Evolutionary conservation across 176 grass and related monocot genomes (phyloP), one percentile per base, ranked within the genome.

Genomic region (Urochloa ruziziensis): DNA sequence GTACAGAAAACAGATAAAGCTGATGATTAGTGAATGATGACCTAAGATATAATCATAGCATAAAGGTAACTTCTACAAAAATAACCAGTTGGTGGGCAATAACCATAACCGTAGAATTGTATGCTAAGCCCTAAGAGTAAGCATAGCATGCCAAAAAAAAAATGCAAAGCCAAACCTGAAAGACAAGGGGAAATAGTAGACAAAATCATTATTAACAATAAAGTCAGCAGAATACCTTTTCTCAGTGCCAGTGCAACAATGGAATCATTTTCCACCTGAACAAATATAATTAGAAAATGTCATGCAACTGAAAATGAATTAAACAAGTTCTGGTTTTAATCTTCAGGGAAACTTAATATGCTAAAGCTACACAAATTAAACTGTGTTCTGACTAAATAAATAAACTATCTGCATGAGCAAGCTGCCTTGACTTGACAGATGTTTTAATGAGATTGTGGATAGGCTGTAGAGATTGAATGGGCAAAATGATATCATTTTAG

Each of bases 181-280:
- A 60, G 35, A 29, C 4, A 46, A 19, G 4, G 2, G 43, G 49
- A 1, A 52, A 79, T n/a, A 35, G 44, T n/a, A 79, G 18, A 68
- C 12, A 62, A 42, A 54, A 4, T 15, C 16, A 14, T 72, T 71
- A 73, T 12, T 44, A 34, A 48, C 60, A 62, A 21, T 33, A 34
- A 34, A 36, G 29, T 73, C 4, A 69, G 64, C 33, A 62, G 34
- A 11, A 46, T 68, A 94, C 92, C 92, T 94, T 91, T 91, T 78
- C 86, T 89, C 24, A 94, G 70, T 13, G 92, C 71, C 75, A 94
- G 73, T 62, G 83, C 92, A 67, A 94, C 89, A 83, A 91, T 17
- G 16, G 84, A 89, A 75, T 94, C 92, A 78, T 94, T 94, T 85
- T 94, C 92, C 36, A 94, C 92, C 92, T 94, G 63, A 56, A 82